Conservation (phyloP, 2,329 filamentous ascomycete species). For the Colletotrichum incanum region DNA sequence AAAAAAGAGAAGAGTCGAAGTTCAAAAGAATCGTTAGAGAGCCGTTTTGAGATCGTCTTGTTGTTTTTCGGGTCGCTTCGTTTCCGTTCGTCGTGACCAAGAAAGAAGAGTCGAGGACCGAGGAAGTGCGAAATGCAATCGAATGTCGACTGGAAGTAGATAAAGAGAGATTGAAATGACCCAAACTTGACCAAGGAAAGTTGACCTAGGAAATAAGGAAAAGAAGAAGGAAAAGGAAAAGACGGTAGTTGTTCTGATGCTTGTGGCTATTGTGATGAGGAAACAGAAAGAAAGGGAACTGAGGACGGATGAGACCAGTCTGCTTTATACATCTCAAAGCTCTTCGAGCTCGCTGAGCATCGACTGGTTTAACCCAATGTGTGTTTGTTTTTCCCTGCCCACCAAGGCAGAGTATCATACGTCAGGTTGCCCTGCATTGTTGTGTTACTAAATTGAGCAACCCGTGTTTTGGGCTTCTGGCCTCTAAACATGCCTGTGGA, state of each 20-base stretch:
- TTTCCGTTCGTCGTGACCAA: slow-evolving; percentile 12
- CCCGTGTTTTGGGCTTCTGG: slow-evolving; percentile 26
- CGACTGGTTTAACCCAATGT: neutral
- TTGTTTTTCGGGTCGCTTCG: neutral
- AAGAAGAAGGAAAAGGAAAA: slow-evolving; percentile 46
- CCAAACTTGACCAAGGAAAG: slow-evolving; percentile 45
- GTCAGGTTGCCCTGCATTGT: slow-evolving; percentile 16
- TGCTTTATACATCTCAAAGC: slow-evolving; percentile 37
- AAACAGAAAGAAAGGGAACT: neutral
- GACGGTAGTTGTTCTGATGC: slow-evolving; percentile 45
- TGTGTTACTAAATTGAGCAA: slow-evolving; percentile 40
- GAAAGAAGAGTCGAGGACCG: neutral
- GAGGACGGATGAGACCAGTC: neutral
- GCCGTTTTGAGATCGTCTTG: neutral
- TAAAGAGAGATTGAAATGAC: slow-evolving; percentile 43
- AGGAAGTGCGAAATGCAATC: slow-evolving; percentile 31
- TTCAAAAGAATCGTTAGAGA: neutral
- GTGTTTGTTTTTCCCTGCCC: neutral
- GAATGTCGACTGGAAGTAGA: slow-evolving; percentile 28
- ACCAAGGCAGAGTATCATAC: neutral
- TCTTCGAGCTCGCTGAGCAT: neutral
- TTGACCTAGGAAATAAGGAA: slow-evolving; percentile 46
- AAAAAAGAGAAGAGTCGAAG: neutral
- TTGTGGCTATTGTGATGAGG: slow-evolving; percentile 30
- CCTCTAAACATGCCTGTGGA: neutral